phyloP scores from a whole-genome alignment of 2,329 filamentous ascomycete species.

The Dactylellina leptospora region DNA sequence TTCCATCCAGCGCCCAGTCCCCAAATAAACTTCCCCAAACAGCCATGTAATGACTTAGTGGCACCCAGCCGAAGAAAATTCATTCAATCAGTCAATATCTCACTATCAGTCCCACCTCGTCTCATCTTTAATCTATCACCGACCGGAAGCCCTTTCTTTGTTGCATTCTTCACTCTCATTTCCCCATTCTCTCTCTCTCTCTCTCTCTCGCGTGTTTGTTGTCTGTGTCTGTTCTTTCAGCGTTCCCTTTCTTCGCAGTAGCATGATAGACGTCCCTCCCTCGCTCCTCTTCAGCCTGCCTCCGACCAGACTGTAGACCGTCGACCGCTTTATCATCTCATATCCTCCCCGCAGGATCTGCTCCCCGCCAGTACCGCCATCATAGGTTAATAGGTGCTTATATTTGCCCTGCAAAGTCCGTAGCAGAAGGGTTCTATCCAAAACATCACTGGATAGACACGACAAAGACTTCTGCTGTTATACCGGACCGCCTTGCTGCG shows the following conservation, averaged over 20 bases:
- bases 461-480: constrained; percentile 53
- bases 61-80: background rate
- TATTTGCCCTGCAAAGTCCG: background rate
- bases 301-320: constrained; percentile 10
- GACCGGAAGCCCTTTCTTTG: background rate
- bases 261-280: constrained; percentile 24
- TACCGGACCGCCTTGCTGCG: constrained; percentile 33
- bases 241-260: constrained; percentile 27
- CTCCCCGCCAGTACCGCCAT: constrained; percentile 13
- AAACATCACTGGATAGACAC: constrained; percentile 50
- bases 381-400: constrained; percentile 11
- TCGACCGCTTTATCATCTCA: constrained; percentile 15
- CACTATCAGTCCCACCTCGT: background rate
- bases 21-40: constrained; percentile 54
- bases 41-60: constrained; percentile 47
- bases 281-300: background rate
- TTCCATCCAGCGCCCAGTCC: constrained; percentile 31
- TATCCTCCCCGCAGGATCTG: constrained; percentile 3
- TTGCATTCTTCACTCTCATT: constrained; percentile 46
- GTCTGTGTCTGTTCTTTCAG: constrained; percentile 15
- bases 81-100: background rate
- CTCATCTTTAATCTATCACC: constrained; percentile 2
- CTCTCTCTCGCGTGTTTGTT: background rate
- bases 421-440: constrained; percentile 53
- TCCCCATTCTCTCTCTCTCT: constrained; percentile 10